Evolutionary conservation across 805 yeast species (phyloP), one percentile per base, ranked within the genome.

Genomic region (Candida dajiaensis): DNA sequence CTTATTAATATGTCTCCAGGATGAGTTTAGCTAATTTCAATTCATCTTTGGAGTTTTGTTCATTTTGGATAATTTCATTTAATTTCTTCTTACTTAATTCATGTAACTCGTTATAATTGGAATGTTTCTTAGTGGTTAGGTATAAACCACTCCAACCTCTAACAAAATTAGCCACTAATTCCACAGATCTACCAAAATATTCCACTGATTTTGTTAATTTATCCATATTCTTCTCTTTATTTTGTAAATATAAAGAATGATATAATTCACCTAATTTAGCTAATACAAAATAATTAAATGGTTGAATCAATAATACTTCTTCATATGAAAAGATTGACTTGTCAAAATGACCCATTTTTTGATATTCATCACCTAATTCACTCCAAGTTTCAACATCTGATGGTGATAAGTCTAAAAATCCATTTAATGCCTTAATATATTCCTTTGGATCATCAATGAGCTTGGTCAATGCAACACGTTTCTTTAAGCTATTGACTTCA

Each of bases 371-470:
- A 4, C 81, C 84, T 46, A 89, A 69, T 63, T 87, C 95, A 41
- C 80, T 72, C 96, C 95, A 89, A 2, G 85, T 69, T 51, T 84
- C 81, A 2, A 77, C 69, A 63, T 94, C 98, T 19, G 82, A 62
- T 1, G 97, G 96, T 54, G 77, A 80, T 43, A 73, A 66, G 45
- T 81, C 83, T 44, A 87, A 64, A 52, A 74, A 77, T 31, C 70
- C 73, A 11, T 70, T 67, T 54, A 90, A 70, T 44, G 73, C 75
- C 31, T 71, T 67, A 40, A 87, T 73, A 61, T 79, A 86, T n/a
- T 64, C 67, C 18, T 46, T 50, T 3, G 39, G 18, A 16, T 42
- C 48, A 3, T 42, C 49, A 4, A 29, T 45, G 4, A 37, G 41
- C 45, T 50, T 50, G 16, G 50, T 43, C 40, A 57, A 22, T 12